These are phyloP conservation scores for Alternaria gaisen DNA, from an alignment of 2,329 filamentous ascomycete genomes.

Conservation along the genomic window DNA sequence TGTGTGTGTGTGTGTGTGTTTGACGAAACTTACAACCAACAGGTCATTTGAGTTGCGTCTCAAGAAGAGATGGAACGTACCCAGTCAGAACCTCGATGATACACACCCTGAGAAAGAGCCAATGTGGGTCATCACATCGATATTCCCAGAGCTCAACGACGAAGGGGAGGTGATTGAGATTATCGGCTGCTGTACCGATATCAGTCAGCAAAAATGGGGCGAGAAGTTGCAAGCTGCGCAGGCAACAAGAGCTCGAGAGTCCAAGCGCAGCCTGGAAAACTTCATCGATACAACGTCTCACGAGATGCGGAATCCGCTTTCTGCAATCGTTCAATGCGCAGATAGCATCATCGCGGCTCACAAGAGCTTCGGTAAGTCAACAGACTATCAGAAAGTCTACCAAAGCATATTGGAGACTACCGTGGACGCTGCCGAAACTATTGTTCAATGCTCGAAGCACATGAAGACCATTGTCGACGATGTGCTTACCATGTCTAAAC, in stretches of 20 bases:
- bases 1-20: too few relatives aligned
- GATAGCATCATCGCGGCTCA: slow-evolving; percentile 42
- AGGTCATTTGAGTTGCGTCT: slow-evolving; percentile 50
- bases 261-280: slow-evolving; percentile 31
- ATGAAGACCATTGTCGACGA: slow-evolving; percentile 58
- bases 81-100: slow-evolving; percentile 16
- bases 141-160: slow-evolving; percentile 37
- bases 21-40: neutral
- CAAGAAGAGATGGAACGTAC: slow-evolving; percentile 47
- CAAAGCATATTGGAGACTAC: slow-evolving; percentile 28
- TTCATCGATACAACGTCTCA: slow-evolving; percentile 50
- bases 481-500: slow-evolving; percentile 45
- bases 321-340: slow-evolving; percentile 55
- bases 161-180: slow-evolving; percentile 40
- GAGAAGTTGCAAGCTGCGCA: slow-evolving; percentile 43
- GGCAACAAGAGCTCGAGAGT: slow-evolving; percentile 31
- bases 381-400: slow-evolving; percentile 20
- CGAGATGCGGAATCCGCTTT: slow-evolving; percentile 57
- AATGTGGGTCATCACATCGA: slow-evolving; percentile 44
- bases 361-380: slow-evolving; percentile 11
- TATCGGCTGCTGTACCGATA: slow-evolving; percentile 49
- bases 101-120: slow-evolving; percentile 24
- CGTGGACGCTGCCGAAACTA: slow-evolving; percentile 53
- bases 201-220: slow-evolving; percentile 48
- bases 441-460: slow-evolving; percentile 56